Evolutionary conservation across 2,329 filamentous ascomycete species (phyloP), one percentile per base, ranked within the genome.

Genomic region (Blastomyces silverae): DNA sequence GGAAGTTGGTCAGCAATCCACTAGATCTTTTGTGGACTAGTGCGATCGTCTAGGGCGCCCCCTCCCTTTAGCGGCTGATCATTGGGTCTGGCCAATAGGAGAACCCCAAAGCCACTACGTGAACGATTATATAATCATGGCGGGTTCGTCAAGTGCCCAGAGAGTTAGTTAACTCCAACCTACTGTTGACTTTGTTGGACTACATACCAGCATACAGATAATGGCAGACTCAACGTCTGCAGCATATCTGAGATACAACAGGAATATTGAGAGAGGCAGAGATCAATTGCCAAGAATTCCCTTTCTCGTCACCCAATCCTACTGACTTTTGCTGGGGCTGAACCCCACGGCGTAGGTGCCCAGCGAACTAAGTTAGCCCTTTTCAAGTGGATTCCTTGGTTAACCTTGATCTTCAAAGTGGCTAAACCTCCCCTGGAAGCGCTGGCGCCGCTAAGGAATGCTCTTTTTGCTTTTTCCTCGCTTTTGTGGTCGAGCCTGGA

Each of bases 331-430:
- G 17, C 42, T 20, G 17, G 15, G 42, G 2, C 17, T 46, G 4
- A 4, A 13, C 17, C 8, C 20, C 17, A 20, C 5, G 20, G 17
- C n/a, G 13, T n/a, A 20, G n/a, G 17, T 3, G 48, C 2, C 50
- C 13, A 28, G 13, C 13, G 31, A 53, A 53, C 13, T 53, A 28
- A 25, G 25, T 53, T 53, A 25, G 50, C 50, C 11, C 5, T 25
- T 53, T 11, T 11, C 10, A 25, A 15, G 50, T 53, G 50, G 53
- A 56, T 56, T 56, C 53, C 53, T 34, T 55, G 52, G 52, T 34
- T 55, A 55, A n/a, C 52, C 28, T 37, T 56, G 53, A 56, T 56
- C 53, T 55, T 55, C 52, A 34, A 53, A 53, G 52, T 55, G 52
- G 52, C 52, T 56, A 56, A n/a, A 31, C 25, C 48, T 7, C 22